Conservation (phyloP, 306 rosid genomes). For the Acacia melanoxylon region DNA sequence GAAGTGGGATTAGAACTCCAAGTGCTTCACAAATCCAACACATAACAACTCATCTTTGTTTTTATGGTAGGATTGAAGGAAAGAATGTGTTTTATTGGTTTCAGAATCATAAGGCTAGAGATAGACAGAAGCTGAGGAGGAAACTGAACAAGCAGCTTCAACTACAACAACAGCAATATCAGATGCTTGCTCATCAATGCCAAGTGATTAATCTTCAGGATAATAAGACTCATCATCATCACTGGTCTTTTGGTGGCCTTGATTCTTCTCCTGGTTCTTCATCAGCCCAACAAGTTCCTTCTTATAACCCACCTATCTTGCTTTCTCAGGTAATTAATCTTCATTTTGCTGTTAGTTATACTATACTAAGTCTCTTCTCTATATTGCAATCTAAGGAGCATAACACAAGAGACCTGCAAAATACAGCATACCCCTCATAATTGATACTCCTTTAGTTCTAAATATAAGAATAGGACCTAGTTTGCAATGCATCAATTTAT, state of each 20-base stretch:
- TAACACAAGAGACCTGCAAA: no score
- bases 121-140: slow-evolving; percentile 80
- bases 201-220: slow-evolving; percentile 43
- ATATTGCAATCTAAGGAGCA: not conserved
- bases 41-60: slow-evolving; percentile 79
- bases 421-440: not conserved
- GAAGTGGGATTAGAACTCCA: slow-evolving; percentile 78
- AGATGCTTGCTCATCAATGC: slow-evolving; percentile 22
- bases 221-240: slow-evolving; percentile 24
- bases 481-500: no score
- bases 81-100: slow-evolving; percentile 98
- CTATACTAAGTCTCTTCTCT: not conserved
- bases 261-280: slow-evolving; percentile 33
- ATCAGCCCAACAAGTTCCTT: slow-evolving; percentile 42
- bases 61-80: slow-evolving; percentile 88
- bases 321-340: slow-evolving; percentile 57
- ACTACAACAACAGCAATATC: slow-evolving; percentile 43
- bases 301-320: slow-evolving; percentile 37
- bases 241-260: slow-evolving; percentile 38
- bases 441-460: no score
- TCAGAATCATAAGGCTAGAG: slow-evolving; percentile 97
- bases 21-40: slow-evolving; percentile 87
- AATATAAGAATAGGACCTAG: no score
- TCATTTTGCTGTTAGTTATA: not conserved
- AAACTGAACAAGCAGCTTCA: slow-evolving; percentile 80